Percentiles rank a stretch among this genome's conserved stretches.
Conservation (phyloP, 164 flowering plant species). For the Malania oleifera region DNA sequence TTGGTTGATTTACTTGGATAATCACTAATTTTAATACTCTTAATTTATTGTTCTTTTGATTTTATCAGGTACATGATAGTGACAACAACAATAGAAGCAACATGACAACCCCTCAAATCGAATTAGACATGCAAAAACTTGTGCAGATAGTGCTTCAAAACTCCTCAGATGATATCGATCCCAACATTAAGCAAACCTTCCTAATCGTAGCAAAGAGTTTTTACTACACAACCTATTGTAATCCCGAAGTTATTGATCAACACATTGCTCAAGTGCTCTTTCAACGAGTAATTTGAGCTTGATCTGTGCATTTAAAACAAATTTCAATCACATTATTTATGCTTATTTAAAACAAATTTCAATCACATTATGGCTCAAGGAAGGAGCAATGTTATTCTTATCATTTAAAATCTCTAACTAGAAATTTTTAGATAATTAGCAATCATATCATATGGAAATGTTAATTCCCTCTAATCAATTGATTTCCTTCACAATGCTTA, state of each 20-base stretch:
- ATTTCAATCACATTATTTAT: neutral
- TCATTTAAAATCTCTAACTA: too few species aligned
- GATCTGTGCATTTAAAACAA: neutral
- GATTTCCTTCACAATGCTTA: too few species aligned
- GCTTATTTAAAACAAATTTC: too few species aligned
- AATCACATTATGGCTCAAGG: too few species aligned
- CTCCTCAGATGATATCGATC: slow-evolving; percentile 30
- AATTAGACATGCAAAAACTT: slow-evolving; percentile 63
- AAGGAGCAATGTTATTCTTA: too few species aligned
- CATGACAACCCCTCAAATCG: slow-evolving; percentile 24
- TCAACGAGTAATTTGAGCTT: slow-evolving; percentile 38
- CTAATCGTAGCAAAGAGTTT: slow-evolving; percentile 52
- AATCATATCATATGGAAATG: too few species aligned
- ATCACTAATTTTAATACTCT: too few species aligned
- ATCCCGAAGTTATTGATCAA: slow-evolving; percentile 27
- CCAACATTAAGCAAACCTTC: slow-evolving; percentile 41
- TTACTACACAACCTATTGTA: slow-evolving; percentile 56
- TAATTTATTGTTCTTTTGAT: neutral
- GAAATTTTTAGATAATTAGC: too few species aligned
- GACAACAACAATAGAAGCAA: neutral
- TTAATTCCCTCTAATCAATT: too few species aligned
- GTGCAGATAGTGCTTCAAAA: slow-evolving; percentile 39
- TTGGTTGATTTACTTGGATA: too few species aligned
- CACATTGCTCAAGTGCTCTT: slow-evolving; percentile 75
- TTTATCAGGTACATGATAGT: slow-evolving; percentile 7